These are phyloP conservation scores for Podospora pseudopauciseta DNA, from an alignment of 495 filamentous ascomycete species.

Conservation along the genomic window DNA sequence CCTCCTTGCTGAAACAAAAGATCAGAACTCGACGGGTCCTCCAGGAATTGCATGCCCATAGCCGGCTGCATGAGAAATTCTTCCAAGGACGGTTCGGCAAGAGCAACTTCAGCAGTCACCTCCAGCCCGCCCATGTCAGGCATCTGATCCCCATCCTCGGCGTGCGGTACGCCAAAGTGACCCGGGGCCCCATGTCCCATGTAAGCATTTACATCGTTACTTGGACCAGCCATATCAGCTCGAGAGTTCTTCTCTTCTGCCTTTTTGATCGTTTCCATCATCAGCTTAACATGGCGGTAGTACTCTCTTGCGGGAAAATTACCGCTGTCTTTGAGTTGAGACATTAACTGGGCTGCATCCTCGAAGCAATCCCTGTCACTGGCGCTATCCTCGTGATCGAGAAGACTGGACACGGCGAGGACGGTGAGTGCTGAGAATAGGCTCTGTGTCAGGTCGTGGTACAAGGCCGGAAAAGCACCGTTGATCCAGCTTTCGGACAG, in stretches of 20 bases:
- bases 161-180: not conserved
- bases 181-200: not conserved
- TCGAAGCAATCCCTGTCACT: slow-evolving; percentile 8
- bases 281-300: slow-evolving; percentile 9
- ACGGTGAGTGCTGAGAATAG: slow-evolving; percentile 9
- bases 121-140: not conserved
- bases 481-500: slow-evolving; percentile 7
- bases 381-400: not conserved
- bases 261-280: slow-evolving; percentile 2
- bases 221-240: not conserved
- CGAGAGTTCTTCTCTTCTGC: not conserved
- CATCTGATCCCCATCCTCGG: not conserved
- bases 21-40: not conserved
- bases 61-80: slow-evolving; percentile 4
- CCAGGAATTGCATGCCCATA: slow-evolving; percentile 2
- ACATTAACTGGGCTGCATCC: slow-evolving; percentile 1
- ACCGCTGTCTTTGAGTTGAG: slow-evolving; percentile 11
- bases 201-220: not conserved
- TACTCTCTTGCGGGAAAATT: slow-evolving; percentile 11
- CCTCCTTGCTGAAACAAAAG: not conserved
- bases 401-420: slow-evolving; percentile 8
- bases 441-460: slow-evolving; percentile 11
- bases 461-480: slow-evolving; percentile 13
- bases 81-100: slow-evolving; percentile 4
- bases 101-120: not conserved